These are phyloP conservation scores for Umbelopsis sp. DNA, from an alignment of 192 early-diverging fungal species.

Conservation along the genomic window DNA sequence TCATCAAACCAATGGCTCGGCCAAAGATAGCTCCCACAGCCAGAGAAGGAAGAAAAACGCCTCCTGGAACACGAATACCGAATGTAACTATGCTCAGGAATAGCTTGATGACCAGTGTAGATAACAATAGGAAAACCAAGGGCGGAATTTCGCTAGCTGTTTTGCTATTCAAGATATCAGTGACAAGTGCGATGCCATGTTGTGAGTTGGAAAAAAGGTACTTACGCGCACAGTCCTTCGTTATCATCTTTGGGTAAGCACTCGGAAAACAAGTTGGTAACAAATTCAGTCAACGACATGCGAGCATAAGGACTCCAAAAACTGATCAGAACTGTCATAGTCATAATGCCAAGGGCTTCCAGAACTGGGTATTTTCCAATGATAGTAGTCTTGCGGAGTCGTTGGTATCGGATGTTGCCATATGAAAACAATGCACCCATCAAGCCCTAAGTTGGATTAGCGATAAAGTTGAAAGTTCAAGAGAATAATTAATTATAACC, in stretches of 20 bases:
- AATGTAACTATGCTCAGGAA: conserved; percentile 69
- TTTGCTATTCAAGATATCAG: not conserved
- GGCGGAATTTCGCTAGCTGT: conserved; percentile 42
- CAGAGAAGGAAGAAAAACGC: conserved; percentile 94
- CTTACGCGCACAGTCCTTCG: conserved; percentile 60
- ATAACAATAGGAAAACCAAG: conserved; percentile 56
- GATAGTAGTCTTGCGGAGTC: conserved; percentile 74
- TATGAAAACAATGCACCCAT: conserved; percentile 81
- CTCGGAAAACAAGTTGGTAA: conserved; percentile 88
- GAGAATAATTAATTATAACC: conserved; percentile 17
- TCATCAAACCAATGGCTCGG: conserved; percentile 82
- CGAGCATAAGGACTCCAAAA: conserved; percentile 81
- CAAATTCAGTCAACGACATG: conserved; percentile 81
- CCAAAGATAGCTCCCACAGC: conserved; percentile 92
- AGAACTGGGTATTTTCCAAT: conserved; percentile 67
- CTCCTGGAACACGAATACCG: conserved; percentile 80
- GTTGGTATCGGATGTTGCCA: conserved; percentile 67
- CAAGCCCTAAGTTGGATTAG: conserved; percentile 61
- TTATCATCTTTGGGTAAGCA: conserved; percentile 63
- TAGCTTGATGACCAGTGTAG: conserved; percentile 63
- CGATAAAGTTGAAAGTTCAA: not conserved
- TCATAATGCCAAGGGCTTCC: conserved; percentile 73
- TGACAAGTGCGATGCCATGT: no score
- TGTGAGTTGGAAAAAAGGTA: not conserved
- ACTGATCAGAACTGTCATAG: conserved; percentile 73